phyloP scores from a whole-genome alignment of 306 rosid genomes.

The Trifolium pratense region DNA sequence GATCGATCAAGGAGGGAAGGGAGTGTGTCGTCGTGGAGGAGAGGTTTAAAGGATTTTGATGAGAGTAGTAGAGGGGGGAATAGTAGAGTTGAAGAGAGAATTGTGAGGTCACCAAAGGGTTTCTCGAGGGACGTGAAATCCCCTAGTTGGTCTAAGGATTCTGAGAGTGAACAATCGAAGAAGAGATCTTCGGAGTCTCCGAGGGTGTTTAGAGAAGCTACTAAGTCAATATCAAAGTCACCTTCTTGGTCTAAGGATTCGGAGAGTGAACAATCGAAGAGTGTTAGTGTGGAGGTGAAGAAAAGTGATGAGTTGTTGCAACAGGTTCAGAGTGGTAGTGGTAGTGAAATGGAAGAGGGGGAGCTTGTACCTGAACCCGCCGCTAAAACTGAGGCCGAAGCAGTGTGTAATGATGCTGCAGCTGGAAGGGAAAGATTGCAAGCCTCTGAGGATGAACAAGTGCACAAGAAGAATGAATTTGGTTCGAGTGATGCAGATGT shows the following conservation, averaged over 20 bases:
- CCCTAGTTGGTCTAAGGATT: slow-evolving; percentile 87
- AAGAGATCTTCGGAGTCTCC: slow-evolving; percentile 52
- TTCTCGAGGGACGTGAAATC: slow-evolving; percentile 47
- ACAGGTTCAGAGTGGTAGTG: slow-evolving; percentile 36
- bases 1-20: slow-evolving; percentile 84
- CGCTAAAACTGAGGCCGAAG: slow-evolving; percentile 32
- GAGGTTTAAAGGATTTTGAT: slow-evolving; percentile 82
- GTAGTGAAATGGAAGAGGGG: slow-evolving; percentile 87
- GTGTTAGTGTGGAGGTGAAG: slow-evolving; percentile 79
- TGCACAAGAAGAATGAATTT: slow-evolving; percentile 46
- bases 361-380: slow-evolving; percentile 71
- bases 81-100: slow-evolving; percentile 23
- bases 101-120: background rate
- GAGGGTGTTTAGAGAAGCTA: slow-evolving; percentile 47
- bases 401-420: slow-evolving; percentile 39
- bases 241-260: slow-evolving; percentile 64
- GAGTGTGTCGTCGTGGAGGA: slow-evolving; percentile 87
- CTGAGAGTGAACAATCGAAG: slow-evolving; percentile 87
- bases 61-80: slow-evolving; percentile 51
- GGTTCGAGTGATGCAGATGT: slow-evolving; percentile 38
- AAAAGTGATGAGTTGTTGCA: slow-evolving; percentile 51
- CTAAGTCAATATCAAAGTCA: slow-evolving; percentile 57
- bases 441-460: slow-evolving; percentile 42
- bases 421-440: slow-evolving; percentile 29
- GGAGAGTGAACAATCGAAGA: slow-evolving; percentile 71